Conservation (phyloP, 441 rosid genomes). For the Monsonia emarginata region DNA sequence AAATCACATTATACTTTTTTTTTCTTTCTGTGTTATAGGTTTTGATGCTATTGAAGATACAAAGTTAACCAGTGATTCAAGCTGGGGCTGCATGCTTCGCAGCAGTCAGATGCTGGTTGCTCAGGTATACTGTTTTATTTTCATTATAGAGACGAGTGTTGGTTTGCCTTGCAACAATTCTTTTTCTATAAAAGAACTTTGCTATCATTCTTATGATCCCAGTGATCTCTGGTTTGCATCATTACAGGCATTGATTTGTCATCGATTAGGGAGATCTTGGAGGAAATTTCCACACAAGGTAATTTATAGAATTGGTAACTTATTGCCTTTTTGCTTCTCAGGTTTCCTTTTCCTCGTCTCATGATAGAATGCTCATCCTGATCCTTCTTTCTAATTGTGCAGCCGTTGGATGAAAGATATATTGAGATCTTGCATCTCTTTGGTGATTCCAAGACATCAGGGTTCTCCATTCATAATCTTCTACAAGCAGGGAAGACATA, state of each 20-base stretch:
- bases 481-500: constrained; percentile 59
- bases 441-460: constrained; percentile 59
- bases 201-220: background rate
- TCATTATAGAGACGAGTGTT: too few species aligned
- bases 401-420: constrained; percentile 57
- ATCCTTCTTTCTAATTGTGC: constrained; percentile 24
- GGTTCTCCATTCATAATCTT: constrained; percentile 86
- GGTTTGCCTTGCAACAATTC: too few species aligned
- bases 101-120: constrained; percentile 96
- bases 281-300: constrained; percentile 51
- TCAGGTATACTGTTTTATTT: constrained; percentile 38
- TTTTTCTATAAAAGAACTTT: background rate
- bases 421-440: constrained; percentile 60
- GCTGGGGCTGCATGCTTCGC: constrained; percentile 97
- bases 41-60: constrained; percentile 62
- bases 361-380: constrained; percentile 9
- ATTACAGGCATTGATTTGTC: constrained; percentile 70
- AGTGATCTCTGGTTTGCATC: constrained; percentile 12
- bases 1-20: background rate
- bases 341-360: background rate
- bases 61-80: constrained; percentile 54
- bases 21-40: constrained; percentile 28
- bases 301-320: background rate
- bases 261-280: constrained; percentile 78
- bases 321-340: background rate